Evolutionary conservation across 768 basidiomycete genomes (phyloP).

Genomic region (Trametes coccinea): DNA sequence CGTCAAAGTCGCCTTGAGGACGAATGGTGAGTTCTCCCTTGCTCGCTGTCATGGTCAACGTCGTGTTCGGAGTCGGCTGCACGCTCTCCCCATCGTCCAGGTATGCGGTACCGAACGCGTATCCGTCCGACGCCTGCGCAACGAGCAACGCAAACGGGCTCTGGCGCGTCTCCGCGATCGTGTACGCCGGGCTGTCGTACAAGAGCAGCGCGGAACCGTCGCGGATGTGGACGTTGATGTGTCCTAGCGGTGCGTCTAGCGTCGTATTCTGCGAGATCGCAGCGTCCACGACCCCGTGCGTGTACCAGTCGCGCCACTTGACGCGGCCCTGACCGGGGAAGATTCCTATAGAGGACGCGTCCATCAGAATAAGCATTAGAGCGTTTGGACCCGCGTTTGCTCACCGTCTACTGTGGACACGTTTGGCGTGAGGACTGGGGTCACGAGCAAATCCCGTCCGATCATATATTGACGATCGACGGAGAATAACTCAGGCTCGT

Average conservation of each 20-base stretch:
- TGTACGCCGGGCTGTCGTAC: constrained; percentile 66
- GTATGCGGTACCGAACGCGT: constrained; percentile 61
- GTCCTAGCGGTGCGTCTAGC: constrained; percentile 64
- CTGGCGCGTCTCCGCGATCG: constrained; percentile 62
- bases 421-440: constrained; percentile 72
- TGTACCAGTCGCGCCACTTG: constrained; percentile 77
- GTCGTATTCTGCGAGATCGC: constrained; percentile 46
- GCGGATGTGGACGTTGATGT: constrained; percentile 76
- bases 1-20: constrained; percentile 41
- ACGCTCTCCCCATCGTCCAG: constrained; percentile 72
- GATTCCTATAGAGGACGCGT: constrained; percentile 42
- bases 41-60: constrained; percentile 45
- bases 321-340: constrained; percentile 63
- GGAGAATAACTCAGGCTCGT: constrained; percentile 62
- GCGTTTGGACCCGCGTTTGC: too few species aligned
- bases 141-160: constrained; percentile 66
- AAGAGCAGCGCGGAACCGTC: constrained; percentile 65
- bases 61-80: constrained; percentile 55
- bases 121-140: constrained; percentile 47
- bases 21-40: constrained; percentile 40
- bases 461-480: constrained; percentile 73
- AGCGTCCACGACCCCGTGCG: constrained; percentile 54
- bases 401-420: constrained; percentile 65
- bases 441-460: constrained; percentile 70
- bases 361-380: neutral